phyloP scores from a whole-genome alignment of 176 grass and related monocot genomes.

The Eremochloa ophiuroides region DNA sequence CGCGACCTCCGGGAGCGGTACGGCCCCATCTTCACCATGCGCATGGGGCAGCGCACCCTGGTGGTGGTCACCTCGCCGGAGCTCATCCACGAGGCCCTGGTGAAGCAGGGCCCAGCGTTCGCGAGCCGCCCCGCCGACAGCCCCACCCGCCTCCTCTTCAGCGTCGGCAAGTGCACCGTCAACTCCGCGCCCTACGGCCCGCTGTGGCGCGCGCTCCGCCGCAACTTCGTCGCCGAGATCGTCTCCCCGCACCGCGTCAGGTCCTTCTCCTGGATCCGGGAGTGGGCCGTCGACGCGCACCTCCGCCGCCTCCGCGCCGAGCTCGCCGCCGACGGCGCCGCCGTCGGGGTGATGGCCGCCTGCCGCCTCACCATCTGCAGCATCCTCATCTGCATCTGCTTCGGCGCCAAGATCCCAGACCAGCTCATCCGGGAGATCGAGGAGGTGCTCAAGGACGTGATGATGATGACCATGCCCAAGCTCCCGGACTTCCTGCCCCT shows the following conservation, averaged over 20 bases:
- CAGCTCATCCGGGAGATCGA: constrained; percentile 68
- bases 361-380: constrained; percentile 94
- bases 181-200: constrained; percentile 87
- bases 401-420: constrained; percentile 83
- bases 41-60: constrained; percentile 91
- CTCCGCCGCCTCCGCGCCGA: constrained; percentile 65
- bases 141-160: constrained; percentile 86
- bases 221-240: constrained; percentile 94
- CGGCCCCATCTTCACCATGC: constrained; percentile 96
- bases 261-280: constrained; percentile 85
- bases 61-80: constrained; percentile 70
- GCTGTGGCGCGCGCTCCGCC: constrained; percentile 79
- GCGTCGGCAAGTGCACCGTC: constrained; percentile 87
- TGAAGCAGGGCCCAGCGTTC: constrained; percentile 76
- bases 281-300: constrained; percentile 83
- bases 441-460: constrained; percentile 95
- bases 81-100: constrained; percentile 93
- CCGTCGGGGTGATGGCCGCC: constrained; percentile 45
- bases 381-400: constrained; percentile 99
- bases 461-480: constrained; percentile 87
- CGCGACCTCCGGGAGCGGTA: constrained; percentile 75
- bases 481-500: constrained; percentile 83
- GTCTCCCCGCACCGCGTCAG: constrained; percentile 66
- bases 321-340: constrained; percentile 29
- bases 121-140: constrained; percentile 83